Conservation (phyloP, 176 grass and related monocot genomes). For the Eragrostis curvula region DNA sequence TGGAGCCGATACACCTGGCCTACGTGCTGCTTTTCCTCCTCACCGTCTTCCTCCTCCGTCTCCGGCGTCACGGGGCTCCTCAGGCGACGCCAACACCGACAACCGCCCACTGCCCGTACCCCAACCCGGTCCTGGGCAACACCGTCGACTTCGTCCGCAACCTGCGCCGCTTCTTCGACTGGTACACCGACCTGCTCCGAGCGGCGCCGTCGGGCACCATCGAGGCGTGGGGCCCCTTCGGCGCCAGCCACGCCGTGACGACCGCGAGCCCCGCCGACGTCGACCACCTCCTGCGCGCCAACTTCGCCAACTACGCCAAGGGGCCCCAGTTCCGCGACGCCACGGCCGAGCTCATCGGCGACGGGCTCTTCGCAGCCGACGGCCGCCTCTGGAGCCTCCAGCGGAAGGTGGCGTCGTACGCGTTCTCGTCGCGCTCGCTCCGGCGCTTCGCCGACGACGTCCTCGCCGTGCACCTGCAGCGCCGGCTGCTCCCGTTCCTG, state of each 20-base stretch:
- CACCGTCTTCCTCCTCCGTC: constrained; percentile 16
- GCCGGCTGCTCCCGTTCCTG: constrained; percentile 47
- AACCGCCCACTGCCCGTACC: constrained; percentile 48
- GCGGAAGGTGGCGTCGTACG: constrained; percentile 61
- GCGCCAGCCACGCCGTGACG: constrained; percentile 50
- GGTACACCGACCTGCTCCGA: constrained; percentile 57
- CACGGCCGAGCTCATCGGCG: constrained; percentile 52
- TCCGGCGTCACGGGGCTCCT: not conserved
- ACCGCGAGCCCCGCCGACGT: constrained; percentile 51
- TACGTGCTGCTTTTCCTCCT: constrained; percentile 41
- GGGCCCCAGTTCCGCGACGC: constrained; percentile 38
- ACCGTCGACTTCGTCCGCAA: constrained; percentile 66
- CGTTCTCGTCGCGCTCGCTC: constrained; percentile 63
- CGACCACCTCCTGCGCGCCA: constrained; percentile 63
- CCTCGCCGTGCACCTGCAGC: constrained; percentile 35
- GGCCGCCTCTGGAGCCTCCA: constrained; percentile 59
- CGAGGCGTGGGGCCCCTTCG: constrained; percentile 50
- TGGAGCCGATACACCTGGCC: constrained; percentile 22
- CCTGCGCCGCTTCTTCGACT: constrained; percentile 74
- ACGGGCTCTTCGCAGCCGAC: constrained; percentile 61
- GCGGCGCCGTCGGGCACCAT: constrained; percentile 52
- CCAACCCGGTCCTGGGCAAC: constrained; percentile 62
- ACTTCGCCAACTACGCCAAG: constrained; percentile 54
- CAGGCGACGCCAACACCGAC: not conserved
- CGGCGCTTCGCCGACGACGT: constrained; percentile 44